Conservation (phyloP, 75 land plant species). For the Picea glauca region DNA sequence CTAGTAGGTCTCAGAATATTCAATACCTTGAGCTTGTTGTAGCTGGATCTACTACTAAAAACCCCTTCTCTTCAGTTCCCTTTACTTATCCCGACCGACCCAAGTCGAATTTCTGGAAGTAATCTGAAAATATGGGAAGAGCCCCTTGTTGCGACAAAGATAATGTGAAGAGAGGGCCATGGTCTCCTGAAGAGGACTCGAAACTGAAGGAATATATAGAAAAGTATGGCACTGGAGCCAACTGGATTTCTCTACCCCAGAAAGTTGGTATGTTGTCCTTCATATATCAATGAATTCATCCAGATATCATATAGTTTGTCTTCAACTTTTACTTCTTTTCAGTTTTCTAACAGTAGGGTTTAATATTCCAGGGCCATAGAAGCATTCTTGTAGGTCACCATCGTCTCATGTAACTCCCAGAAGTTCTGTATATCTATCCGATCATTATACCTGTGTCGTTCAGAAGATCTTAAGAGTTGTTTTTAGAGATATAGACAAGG, state of each 20-base stretch:
- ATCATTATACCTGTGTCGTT: too few relatives aligned
- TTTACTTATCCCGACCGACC: not conserved
- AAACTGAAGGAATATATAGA: slow-evolving; percentile 77
- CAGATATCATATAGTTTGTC: not conserved
- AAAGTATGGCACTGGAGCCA: slow-evolving; percentile 73
- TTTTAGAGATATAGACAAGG: too few relatives aligned
- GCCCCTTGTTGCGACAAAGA: slow-evolving; percentile 83
- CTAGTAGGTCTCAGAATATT: not conserved
- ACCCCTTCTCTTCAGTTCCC: not conserved
- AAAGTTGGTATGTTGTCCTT: slow-evolving; percentile 49
- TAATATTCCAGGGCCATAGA: not conserved
- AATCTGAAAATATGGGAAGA: slow-evolving; percentile 48
- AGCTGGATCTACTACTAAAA: not conserved
- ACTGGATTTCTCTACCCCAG: slow-evolving; percentile 82
- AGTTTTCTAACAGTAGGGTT: not conserved
- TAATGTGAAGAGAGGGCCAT: slow-evolving; percentile 75
- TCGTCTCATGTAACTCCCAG: too few relatives aligned
- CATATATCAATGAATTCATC: not conserved
- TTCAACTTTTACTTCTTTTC: too few relatives aligned
- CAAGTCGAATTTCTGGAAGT: not conserved
- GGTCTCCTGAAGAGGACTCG: slow-evolving; percentile 86
- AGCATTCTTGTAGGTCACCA: not conserved
- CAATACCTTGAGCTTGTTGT: not conserved
- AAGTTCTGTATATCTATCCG: too few relatives aligned
- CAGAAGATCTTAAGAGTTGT: too few relatives aligned